Conservation (phyloP, 148 eudicot genomes). For the Oxyria digyna region DNA sequence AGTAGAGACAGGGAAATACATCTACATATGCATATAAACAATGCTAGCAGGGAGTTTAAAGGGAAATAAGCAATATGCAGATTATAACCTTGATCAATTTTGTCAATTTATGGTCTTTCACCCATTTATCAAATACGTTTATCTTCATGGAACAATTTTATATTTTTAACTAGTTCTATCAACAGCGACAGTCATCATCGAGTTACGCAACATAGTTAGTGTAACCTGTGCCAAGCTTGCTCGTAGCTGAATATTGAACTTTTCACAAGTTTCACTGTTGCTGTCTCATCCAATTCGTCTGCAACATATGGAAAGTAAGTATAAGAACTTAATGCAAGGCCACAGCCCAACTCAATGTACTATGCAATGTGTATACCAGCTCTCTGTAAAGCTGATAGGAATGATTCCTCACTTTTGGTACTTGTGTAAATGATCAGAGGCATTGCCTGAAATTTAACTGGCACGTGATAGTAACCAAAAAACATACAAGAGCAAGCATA, state of each 20-base stretch:
- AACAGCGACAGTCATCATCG: background rate
- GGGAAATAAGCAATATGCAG: background rate
- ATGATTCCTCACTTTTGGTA: conserved; percentile 74
- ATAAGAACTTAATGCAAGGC: conserved; percentile 9
- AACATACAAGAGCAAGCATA: too few species aligned
- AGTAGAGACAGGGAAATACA: background rate
- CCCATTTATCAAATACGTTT: background rate
- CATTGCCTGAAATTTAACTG: conserved; percentile 90
- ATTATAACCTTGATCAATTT: background rate
- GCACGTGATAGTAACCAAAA: conserved; percentile 6
- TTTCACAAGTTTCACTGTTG: conserved; percentile 79
- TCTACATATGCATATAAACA: background rate
- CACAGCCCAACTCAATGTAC: background rate
- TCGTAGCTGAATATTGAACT: conserved; percentile 87
- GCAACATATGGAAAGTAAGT: conserved; percentile 15
- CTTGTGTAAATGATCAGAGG: conserved; percentile 81
- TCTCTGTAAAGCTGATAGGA: conserved; percentile 69
- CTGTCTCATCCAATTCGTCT: conserved; percentile 52
- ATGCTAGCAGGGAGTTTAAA: background rate
- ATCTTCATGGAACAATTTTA: background rate
- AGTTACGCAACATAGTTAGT: background rate
- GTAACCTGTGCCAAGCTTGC: conserved; percentile 99
- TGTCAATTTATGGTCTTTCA: background rate
- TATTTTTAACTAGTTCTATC: background rate
- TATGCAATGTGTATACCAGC: conserved; percentile 34